Base-by-base conservation (phyloP, 2,329 filamentous ascomycete species). In the Coniella vitis region DNA sequence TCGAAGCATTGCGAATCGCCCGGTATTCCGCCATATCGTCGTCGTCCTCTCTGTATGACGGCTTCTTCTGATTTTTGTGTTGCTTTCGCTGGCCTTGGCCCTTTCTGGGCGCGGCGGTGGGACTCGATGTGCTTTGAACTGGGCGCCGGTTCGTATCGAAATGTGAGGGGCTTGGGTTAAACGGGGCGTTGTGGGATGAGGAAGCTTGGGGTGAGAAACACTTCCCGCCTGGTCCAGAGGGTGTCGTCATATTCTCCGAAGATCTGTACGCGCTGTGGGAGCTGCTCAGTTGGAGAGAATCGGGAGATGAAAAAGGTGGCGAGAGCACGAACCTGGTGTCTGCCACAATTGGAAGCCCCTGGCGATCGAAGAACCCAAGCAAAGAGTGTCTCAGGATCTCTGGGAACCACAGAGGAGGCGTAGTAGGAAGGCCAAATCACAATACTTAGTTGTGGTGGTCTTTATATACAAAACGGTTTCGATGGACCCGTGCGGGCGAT, bases 1-100 rank as follows among this genome's bases (percentile, higher is more conserved):
- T 78, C n/a, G 72, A 74, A 12, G 76, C 66, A 56, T 79, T 81
- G 50, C 75, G 71, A 50, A 81, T 65, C 17, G 76, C 76, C 55
- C 76, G 69, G 54, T 90, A 75, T 72, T 96, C 90, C 56, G 83
- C 89, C 79, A 94, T 84, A 60, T 81, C 81, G 78, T 95, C 90
- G 71, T 95, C 90, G 71, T 90, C 83, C 63, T 85, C 78, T 35
- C 60, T 63, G 16, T 61, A 53, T 39, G 51, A 51, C 41, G 89
- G 86, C 61, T 84, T 83, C 60, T 84, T 84, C 61, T 90, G 86
- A 55, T 81, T 81, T 64, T 88, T 90, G 70, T 96, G 89, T 66
- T 93, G 89, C 64, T 84, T 90, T 66, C 85, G 86, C 46, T 78
- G 74, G 38, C 72, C 73, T 69, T 97, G 91, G 46, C 76, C 81